A percentile compares a stretch with the other conserved stretches of the same genome.
Conservation (phyloP, 1,139 yeast species). For the Taphrina wiesneri region DNA sequence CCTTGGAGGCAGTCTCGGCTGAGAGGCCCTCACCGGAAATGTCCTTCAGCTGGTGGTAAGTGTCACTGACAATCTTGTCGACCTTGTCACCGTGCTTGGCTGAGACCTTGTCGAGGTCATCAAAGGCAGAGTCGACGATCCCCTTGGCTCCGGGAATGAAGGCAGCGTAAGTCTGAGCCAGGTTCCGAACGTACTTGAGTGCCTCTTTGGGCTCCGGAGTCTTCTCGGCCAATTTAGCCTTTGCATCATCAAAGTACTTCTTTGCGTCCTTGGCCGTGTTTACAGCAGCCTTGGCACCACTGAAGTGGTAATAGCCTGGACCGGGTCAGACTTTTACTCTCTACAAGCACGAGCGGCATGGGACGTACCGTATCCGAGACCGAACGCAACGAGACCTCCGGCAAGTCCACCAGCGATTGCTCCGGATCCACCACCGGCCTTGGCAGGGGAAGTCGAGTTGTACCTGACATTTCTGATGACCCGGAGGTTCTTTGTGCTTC, state of each 20-base stretch:
- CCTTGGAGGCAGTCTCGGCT: constrained; percentile 29
- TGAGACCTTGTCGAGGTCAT: constrained; percentile 29
- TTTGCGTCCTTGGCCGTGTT: constrained; percentile 32
- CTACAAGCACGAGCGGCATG: neutral
- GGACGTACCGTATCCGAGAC: constrained; percentile 19
- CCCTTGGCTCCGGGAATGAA: constrained; percentile 34
- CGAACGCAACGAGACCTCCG: constrained; percentile 29
- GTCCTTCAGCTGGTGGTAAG: constrained; percentile 28
- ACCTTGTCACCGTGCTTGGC: constrained; percentile 35
- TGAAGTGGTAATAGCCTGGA: constrained; percentile 32
- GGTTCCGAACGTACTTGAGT: constrained; percentile 11
- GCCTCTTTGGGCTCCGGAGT: constrained; percentile 32
- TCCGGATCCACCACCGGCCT: constrained; percentile 26
- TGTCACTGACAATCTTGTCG: constrained; percentile 33
- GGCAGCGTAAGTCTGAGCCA: constrained; percentile 30
- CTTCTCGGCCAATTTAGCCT: constrained; percentile 25
- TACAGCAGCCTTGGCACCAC: constrained; percentile 35
- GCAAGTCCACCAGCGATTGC: constrained; percentile 34
- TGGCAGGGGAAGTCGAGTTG: constrained; percentile 19
- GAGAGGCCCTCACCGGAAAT: constrained; percentile 21
- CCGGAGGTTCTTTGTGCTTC: constrained; percentile 27
- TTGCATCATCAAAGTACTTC: constrained; percentile 34
- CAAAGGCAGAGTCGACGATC: constrained; percentile 29
- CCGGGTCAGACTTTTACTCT: neutral
- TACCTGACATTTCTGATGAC: constrained; percentile 26